Base-by-base conservation (phyloP, 371 early-diverging fungal species). In the Cokeromyces recurvatus region DNA sequence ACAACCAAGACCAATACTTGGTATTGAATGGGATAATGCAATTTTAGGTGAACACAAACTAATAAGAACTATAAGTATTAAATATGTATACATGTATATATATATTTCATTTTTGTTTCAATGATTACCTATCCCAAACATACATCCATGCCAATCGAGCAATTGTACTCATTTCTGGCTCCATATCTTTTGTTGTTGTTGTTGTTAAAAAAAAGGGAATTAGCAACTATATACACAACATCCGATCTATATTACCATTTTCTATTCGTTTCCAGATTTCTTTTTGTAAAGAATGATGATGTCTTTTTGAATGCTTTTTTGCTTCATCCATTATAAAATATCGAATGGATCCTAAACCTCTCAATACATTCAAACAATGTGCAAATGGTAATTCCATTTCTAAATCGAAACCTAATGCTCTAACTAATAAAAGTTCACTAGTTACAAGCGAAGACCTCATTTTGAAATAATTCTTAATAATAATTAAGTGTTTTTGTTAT, bases 381-480 rank as follows among this genome's bases (percentile, higher is more conserved):
- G 71, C 60, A 52, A 75, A 75, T 1, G 72, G 72, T 40, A 75
- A 46, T 22, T 69, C 64, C 8, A 69, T 57, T 31, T 75, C 76
- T 5, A 75, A 53, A 51, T 75, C 59, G 46, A 66, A 75, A 12
- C 65, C 72, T 19, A 75, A 53, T 24, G 68, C 69, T 22, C 76
- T 63, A 8, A 71, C 66, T 31, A 75, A 38, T 16, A 75, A 45
- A 17, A 75, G 53, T 46, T 75, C 76, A 31, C 68, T 64, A 4
- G 68, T 71, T 2, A 67, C 65, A 8, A 75, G 32, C 0, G 76
- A 71, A 2, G 69, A 57, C 46, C 76, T 61, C 64, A 75, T 64
- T 35, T 49, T 53, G 29, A 71, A 75, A 32, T 75, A 75, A 16
- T 42, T 61, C 67, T 73, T 34, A 14, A 34, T n/a, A n/a, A n/a